Percentiles rank a stretch among this genome's conserved stretches.
Conservation (phyloP, 805 yeast species). For the Vanderwaltozyma tropicalis region DNA sequence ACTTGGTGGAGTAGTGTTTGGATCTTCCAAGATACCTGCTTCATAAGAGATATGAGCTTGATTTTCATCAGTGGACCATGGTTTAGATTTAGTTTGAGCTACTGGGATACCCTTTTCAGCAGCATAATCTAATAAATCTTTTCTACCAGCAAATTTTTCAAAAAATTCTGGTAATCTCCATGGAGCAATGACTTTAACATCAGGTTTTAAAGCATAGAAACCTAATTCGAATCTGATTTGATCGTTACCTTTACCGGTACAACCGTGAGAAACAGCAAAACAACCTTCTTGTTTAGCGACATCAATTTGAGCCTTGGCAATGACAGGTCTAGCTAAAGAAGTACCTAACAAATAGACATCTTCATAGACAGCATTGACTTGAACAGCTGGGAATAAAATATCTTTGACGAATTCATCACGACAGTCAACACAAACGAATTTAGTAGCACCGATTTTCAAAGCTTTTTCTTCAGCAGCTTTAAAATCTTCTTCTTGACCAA, state of each 20-base stretch:
- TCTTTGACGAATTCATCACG: constrained; percentile 90
- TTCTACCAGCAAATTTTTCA: constrained; percentile 95
- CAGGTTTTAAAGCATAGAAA: constrained; percentile 96
- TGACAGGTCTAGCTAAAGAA: constrained; percentile 96
- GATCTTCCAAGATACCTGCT: constrained; percentile 99
- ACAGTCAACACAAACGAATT: constrained; percentile 88
- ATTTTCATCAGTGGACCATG: constrained; percentile 99
- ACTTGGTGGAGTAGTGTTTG: constrained; percentile 97
- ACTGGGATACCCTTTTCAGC: constrained; percentile 88
- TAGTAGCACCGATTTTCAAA: constrained; percentile 91
- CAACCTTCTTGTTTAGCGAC: constrained; percentile 97
- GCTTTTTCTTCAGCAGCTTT: constrained; percentile 96
- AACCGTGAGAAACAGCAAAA: constrained; percentile 97
- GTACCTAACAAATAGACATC: constrained; percentile 95
- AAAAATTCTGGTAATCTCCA: constrained; percentile 97
- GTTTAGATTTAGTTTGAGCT: constrained; percentile 95
- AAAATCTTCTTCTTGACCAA: constrained; percentile 99
- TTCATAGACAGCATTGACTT: constrained; percentile 95
- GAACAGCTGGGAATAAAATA: constrained; percentile 90
- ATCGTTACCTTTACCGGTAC: constrained; percentile 99
- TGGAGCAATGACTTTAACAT: constrained; percentile 93
- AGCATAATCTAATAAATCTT: constrained; percentile 89
- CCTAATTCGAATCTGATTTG: constrained; percentile 97
- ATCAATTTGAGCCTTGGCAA: constrained; percentile 94
- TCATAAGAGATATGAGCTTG: constrained; percentile 98